Base-by-base conservation (phyloP, 768 basidiomycete genomes). In the Tulasnella sp. region DNA sequence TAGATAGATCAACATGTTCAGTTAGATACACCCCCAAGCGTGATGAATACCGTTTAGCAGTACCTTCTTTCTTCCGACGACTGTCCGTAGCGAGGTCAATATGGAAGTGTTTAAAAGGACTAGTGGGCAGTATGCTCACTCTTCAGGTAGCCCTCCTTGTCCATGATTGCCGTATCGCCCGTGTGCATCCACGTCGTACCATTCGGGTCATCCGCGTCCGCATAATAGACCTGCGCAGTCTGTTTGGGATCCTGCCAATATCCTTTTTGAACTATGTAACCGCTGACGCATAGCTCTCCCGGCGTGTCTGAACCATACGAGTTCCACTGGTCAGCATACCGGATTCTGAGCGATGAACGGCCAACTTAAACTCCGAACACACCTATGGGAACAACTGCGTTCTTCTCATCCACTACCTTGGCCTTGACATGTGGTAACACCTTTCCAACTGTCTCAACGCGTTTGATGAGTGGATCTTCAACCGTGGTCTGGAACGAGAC, bases 201-300 rank as follows among this genome's bases (percentile, higher is more conserved):
- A 38, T 15, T 38, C 30, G 48, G 55, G 29, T 54, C 54, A 12
- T 44, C 49, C 19, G 80, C 82, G 12, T 74, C 67, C 53, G 78
- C 74, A 62, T 80, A 77, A 3, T 67, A 61, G 49, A 77, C 76
- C 4, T 68, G 70, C 57, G 68, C 68, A 0, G 87, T 89, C 65
- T 87, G 87, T 43, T 77, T 79, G 44, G 80, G 76, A 63, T 90
- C 81, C 22, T 76, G 66, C 88, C 88, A 91, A 66, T 62, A 85
- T 84, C 87, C 87, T 68, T 85, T 87, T 70, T 90, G 88, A 12
- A 92, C 69, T 10, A 84, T 66, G 70, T 92, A 91, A 0, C 88
- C 88, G 1, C 85, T 71, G 8, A 89, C 75, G 45, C 81, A 79
- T 11, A 91, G 69, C 67, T 91, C 87, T 4, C 88, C 88, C 0